These are phyloP conservation scores for Drechslera avenae DNA, from an alignment of 2,329 filamentous ascomycete species.

Conservation along the genomic window DNA sequence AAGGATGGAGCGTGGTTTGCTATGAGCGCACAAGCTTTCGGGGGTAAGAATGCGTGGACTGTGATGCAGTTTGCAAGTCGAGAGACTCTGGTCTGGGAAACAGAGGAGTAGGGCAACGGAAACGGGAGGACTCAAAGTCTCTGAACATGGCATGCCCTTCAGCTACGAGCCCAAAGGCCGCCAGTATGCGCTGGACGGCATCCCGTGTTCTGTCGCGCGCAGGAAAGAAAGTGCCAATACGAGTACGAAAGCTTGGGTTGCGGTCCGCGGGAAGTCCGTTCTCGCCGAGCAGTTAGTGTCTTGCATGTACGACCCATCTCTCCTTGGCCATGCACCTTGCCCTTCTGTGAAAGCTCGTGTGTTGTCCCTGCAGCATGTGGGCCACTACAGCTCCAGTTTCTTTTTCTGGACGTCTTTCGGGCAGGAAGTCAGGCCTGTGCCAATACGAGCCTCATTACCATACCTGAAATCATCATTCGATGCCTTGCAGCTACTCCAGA, in stretches of 20 bases:
- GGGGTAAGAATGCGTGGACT: slow-evolving; percentile 33
- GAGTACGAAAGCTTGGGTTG: neutral
- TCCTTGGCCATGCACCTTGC: neutral
- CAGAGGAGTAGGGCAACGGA: slow-evolving; percentile 20
- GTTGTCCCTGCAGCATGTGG: neutral
- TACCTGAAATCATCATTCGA: too few relatives aligned
- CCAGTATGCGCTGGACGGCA: too few relatives aligned
- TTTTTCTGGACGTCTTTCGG: neutral
- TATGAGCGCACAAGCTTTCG: slow-evolving; percentile 40
- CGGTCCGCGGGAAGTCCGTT: neutral
- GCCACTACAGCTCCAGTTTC: neutral
- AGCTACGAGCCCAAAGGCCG: too few relatives aligned
- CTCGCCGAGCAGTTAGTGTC: slow-evolving; percentile 1
- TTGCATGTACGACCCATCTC: slow-evolving; percentile 1
- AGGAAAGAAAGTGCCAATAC: neutral
- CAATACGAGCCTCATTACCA: too few relatives aligned
- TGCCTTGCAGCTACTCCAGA: too few relatives aligned
- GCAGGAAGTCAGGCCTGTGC: neutral
- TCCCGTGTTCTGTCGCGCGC: neutral
- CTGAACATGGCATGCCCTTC: too few relatives aligned
- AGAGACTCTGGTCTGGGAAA: slow-evolving; percentile 45
- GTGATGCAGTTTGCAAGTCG: slow-evolving; percentile 40
- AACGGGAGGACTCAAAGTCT: neutral
- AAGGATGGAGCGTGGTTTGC: slow-evolving; percentile 37
- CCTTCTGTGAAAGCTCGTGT: neutral